These are phyloP conservation scores for Biscogniauxia sp. DNA, from an alignment of 2,329 filamentous ascomycete genomes.

Conservation along the genomic window DNA sequence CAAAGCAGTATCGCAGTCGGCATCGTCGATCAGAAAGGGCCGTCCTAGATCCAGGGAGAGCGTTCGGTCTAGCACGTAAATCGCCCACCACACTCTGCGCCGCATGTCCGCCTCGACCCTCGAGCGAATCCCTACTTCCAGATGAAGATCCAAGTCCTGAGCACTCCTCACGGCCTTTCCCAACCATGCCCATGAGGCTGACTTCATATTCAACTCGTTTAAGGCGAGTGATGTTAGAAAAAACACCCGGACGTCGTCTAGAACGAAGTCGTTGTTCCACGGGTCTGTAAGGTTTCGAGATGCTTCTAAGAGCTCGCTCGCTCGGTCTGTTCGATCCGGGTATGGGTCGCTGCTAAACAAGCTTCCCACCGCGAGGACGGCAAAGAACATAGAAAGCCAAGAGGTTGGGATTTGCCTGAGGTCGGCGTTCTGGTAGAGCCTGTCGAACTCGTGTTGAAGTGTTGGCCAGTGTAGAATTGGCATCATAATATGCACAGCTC, in stretches of 20 bases:
- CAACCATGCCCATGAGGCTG: constrained; percentile 82
- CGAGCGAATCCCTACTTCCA: constrained; percentile 70
- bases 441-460: constrained; percentile 73
- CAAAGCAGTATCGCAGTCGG: constrained; percentile 80
- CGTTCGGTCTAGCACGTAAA: constrained; percentile 84
- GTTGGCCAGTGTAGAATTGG: constrained; percentile 87
- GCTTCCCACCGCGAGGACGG: constrained; percentile 77
- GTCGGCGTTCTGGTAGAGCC: constrained; percentile 66
- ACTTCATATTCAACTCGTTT: constrained; percentile 81
- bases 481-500: constrained; percentile 73
- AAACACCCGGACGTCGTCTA: constrained; percentile 72
- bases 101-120: constrained; percentile 82
- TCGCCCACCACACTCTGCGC: constrained; percentile 86
- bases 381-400: constrained; percentile 80
- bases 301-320: constrained; percentile 67
- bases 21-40: constrained; percentile 79
- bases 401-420: constrained; percentile 61
- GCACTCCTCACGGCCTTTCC: constrained; percentile 75
- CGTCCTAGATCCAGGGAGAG: constrained; percentile 77
- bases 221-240: constrained; percentile 76
- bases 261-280: constrained; percentile 74
- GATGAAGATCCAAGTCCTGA: constrained; percentile 80
- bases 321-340: constrained; percentile 49
- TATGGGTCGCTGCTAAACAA: constrained; percentile 64
- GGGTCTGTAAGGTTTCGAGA: constrained; percentile 71